Base-by-base conservation (phyloP, 2,329 filamentous ascomycete genomes). In the Claviceps citrina region DNA sequence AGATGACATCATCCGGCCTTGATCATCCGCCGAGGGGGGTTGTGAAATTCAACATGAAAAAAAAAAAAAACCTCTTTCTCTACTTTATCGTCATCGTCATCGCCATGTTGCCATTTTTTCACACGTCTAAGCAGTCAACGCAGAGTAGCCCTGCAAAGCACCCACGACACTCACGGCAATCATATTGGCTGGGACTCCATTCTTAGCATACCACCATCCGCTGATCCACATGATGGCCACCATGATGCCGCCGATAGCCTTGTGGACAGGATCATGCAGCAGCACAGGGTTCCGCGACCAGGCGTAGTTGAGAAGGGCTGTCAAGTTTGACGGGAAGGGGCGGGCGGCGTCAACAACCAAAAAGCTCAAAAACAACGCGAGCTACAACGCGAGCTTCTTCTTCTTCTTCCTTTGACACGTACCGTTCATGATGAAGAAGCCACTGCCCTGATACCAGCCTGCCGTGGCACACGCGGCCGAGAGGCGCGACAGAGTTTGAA, bases 41-140 rank as follows among this genome's bases (percentile, higher is more conserved):
- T n/a, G n/a, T n/a, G n/a, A n/a, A n/a, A n/a, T n/a, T n/a, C n/a
- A n/a, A n/a, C n/a, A n/a, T n/a, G n/a, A n/a, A n/a, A n/a, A n/a
- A n/a, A n/a, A n/a, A n/a, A n/a, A n/a, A n/a, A n/a, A 5, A 24
- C 8, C 22, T 24, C 22, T 8, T 24, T 19, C 16, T 19, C 31
- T 20, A 9, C 18, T 9, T 6, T 5, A 13, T 32, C 16, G 5
- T 6, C 16, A 33, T 31, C 16, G n/a, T 19, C n/a, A 24, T 5
- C 22, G 19, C 12, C 31, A 10, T 5, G 4, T 10, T 19, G 15
- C 57, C 57, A 60, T 37, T 48, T 55, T 0, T 46, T 58, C 13
- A 34, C 6, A n/a, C 24, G 7, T n/a, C 9, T 13, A n/a, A 24
- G 33, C 36, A 7, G 36, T 24, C 35, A 45, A 44, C 4, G 39